phyloP scores from a whole-genome alignment of 768 basidiomycete species.

The Serendipita sp. region DNA sequence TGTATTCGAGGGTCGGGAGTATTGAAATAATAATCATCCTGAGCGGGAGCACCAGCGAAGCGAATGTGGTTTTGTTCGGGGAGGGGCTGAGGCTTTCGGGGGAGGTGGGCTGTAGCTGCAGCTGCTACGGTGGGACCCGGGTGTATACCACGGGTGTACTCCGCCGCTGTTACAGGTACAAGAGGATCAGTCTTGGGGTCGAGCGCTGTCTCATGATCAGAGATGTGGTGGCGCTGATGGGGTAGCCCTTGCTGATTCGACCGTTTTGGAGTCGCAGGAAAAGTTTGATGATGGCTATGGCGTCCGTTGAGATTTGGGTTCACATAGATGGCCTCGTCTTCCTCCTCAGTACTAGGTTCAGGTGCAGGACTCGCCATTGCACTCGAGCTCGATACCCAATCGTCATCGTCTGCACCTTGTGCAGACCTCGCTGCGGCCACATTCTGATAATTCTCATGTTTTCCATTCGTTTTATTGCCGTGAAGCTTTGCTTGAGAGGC shows the following conservation, averaged over 20 bases:
- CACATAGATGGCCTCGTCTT: background rate
- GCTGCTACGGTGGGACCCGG: background rate
- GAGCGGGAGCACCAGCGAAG: background rate
- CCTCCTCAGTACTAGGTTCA: background rate
- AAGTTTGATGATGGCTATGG: background rate
- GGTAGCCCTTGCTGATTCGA: background rate
- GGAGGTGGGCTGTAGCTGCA: background rate
- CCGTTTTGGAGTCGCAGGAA: background rate
- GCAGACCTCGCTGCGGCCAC: background rate
- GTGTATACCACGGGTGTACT: background rate
- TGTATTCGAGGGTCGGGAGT: background rate
- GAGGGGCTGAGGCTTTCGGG: background rate
- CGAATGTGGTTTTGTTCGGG: background rate
- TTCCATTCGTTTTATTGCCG: background rate
- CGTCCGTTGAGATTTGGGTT: background rate
- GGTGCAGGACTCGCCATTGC: background rate
- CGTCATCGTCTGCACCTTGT: background rate
- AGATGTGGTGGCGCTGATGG: background rate
- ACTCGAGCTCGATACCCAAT: slow-evolving; percentile 5
- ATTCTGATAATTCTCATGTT: background rate
- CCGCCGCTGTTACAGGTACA: background rate
- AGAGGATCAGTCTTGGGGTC: background rate
- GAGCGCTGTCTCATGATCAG: background rate
- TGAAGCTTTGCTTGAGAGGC: background rate
- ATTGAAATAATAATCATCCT: background rate